Evolutionary conservation across 1,284 basidiomycete species (phyloP), one percentile per base, ranked within the genome.

Genomic region (Cryptococcus sp.): DNA sequence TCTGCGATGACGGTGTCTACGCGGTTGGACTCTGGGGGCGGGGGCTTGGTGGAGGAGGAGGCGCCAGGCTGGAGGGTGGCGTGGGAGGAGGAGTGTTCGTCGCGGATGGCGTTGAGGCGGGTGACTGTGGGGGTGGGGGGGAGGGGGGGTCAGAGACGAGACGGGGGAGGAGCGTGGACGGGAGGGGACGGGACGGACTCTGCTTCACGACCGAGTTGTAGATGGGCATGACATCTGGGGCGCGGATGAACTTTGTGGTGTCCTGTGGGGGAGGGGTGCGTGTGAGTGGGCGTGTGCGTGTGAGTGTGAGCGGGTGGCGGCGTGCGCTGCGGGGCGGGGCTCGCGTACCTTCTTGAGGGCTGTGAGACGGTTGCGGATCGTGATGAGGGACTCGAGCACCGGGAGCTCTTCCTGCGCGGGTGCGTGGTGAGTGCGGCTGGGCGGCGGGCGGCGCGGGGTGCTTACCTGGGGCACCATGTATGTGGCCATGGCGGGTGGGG

Each of bases 121-220:
- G 89, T 93, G 57, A 98, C 93, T 95, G 73, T 12, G 28, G 21
- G 13, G 13, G 15, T 39, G 23, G 21, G n/a, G 16, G 35, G 16
- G 21, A 21, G 9, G 42, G n/a, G n/a, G n/a, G 24, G 6, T 9
- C 28, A 33, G 28, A 4, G 28, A 33, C 4, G n/a, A n/a, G n/a
- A n/a, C n/a, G n/a, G n/a, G 40, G 21, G 38, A 57, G 40, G 11
- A 46, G 23, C 21, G 35, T 44, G 33, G 36, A 36, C 16, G 11
- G 21, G 20, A 24, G 15, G 23, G n/a, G 37, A 40, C 39, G 4
- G 5, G 45, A 62, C 76, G 54, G 47, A 91, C 93, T 88, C 83
- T 98, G 93, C 76, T 95, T 94, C 63, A 98, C 89, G 61, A 96
- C 90, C 7, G 87, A 84, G 66, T 92, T 89, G 81, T 98, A 98